Base-by-base conservation (phyloP, 225 moss, liverwort and hornwort species). In the Straminergon stramineum region DNA sequence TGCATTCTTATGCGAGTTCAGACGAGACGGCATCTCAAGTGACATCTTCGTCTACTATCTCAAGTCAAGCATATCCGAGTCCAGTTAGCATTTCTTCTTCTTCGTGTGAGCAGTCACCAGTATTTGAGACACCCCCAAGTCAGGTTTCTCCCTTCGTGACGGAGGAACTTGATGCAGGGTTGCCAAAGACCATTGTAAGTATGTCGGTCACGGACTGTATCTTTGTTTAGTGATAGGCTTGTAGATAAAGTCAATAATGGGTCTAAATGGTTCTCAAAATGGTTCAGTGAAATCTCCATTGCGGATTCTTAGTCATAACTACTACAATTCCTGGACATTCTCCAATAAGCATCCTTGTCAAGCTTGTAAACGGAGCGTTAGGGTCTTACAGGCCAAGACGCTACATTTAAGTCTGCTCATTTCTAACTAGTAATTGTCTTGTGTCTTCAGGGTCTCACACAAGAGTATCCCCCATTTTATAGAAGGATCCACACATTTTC, bases 41-140 rank as follows among this genome's bases (percentile, higher is more conserved):
- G 68, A 93, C 84, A 65, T 83, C 86, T 83, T 91, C 93, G 64
- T 64, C 90, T 65, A 86, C 90, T 68, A 55, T 69, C 75, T 75
- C 91, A 78, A 92, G 85, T 82, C 93, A 94, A 91, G 75, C 91
- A 81, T 94, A 89, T 82, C n/a, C 91, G 82, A 93, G 92, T 89
- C 32, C 90, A 77, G 78, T 90, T 35, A 87, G 90, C 89, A 86
- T 66, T 66, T 89, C 52, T 51, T 91, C 92, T 69, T 84, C 89
- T 81, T 91, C 90, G 48, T 75, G 71, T 61, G 76, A 93, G 77
- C 88, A 86, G 76, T 92, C 90, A 39, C 84, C 89, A 56, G 57
- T 90, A 56, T 94, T 91, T 90, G 82, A 53, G 48, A 92, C 92
- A 51, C 90, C 91, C 13, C 56, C 90, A 41, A 88, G 91, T 81